Evolutionary conservation across 306 rosid genomes (phyloP).

Genomic region (Rosa rugosa): DNA sequence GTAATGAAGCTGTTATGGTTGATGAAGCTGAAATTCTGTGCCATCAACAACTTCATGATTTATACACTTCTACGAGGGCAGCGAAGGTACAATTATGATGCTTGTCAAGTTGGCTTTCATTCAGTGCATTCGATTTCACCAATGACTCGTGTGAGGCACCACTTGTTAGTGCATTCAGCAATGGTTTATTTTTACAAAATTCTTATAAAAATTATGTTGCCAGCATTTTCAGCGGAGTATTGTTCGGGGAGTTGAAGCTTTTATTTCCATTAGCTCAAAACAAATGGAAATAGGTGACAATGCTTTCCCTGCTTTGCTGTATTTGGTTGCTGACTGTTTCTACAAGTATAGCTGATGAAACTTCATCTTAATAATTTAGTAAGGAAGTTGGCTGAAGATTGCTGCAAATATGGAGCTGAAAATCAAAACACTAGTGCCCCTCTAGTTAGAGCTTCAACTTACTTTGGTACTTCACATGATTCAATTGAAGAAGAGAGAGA

Average conservation of each 20-base stretch:
- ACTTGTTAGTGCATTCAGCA: neutral
- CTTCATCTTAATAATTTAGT: slow-evolving; percentile 43
- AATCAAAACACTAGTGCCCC: slow-evolving; percentile 42
- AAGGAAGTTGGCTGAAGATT: slow-evolving; percentile 71
- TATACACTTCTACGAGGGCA: slow-evolving; percentile 71
- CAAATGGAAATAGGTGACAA: slow-evolving; percentile 79
- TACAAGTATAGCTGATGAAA: slow-evolving; percentile 26
- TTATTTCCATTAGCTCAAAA: slow-evolving; percentile 65
- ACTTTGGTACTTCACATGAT: slow-evolving; percentile 58
- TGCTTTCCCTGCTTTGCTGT: slow-evolving; percentile 21
- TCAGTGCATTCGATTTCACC: neutral
- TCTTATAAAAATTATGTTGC: slow-evolving; percentile 27
- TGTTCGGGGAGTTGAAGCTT: slow-evolving; percentile 77
- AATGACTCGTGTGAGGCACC: slow-evolving; percentile 9
- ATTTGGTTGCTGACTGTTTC: slow-evolving; percentile 21
- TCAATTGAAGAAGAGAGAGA: slow-evolving; percentile 66
- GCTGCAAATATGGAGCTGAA: slow-evolving; percentile 71
- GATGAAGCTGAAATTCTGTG: slow-evolving; percentile 80
- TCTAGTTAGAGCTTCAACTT: slow-evolving; percentile 59
- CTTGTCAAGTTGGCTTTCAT: neutral
- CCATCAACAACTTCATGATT: slow-evolving; percentile 68
- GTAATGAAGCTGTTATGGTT: slow-evolving; percentile 55
- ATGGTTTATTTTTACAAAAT: slow-evolving; percentile 10
- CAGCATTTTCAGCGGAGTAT: slow-evolving; percentile 89
- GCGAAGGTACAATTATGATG: slow-evolving; percentile 59